phyloP scores from a whole-genome alignment of 1,284 basidiomycete species.

The Volvariella surrecta region DNA sequence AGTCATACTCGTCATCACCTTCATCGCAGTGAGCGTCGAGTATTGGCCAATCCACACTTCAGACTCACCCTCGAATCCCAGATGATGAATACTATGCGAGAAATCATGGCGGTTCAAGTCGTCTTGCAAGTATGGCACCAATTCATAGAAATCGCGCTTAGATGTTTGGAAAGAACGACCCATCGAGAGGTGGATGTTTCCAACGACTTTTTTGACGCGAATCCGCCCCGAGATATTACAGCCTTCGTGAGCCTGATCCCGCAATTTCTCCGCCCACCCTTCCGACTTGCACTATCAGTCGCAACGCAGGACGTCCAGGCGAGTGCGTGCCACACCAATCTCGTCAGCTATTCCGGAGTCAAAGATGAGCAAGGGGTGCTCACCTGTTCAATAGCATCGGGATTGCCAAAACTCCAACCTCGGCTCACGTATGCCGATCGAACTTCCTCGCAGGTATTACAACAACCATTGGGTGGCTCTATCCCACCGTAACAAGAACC shows the following conservation, averaged over 20 bases:
- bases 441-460: constrained; percentile 96
- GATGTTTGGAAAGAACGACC: constrained; percentile 92
- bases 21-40: background rate
- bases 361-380: constrained; percentile 16
- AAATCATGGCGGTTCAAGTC: constrained; percentile 90
- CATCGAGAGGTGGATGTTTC: constrained; percentile 83
- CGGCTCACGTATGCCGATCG: constrained; percentile 83
- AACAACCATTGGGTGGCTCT: constrained; percentile 79
- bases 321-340: too few relatives aligned
- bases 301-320: too few relatives aligned
- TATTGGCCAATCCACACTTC: background rate
- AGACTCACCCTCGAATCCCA: constrained; percentile 63
- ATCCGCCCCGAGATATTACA: constrained; percentile 91
- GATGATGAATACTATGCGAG: constrained; percentile 80
- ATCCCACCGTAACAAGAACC: constrained; percentile 97
- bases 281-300: constrained; percentile 76
- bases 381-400: constrained; percentile 90
- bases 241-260: constrained; percentile 88
- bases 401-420: constrained; percentile 93
- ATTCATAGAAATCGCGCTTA: constrained; percentile 79
- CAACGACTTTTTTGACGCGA: constrained; percentile 95
- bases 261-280: constrained; percentile 92
- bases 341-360: background rate
- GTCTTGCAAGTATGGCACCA: constrained; percentile 92
- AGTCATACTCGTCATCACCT: constrained; percentile 71